A percentile compares a stretch with the other conserved stretches of the same genome.
phyloP scores from a whole-genome alignment of 768 basidiomycete species.

The Phaeotremella fagi region DNA sequence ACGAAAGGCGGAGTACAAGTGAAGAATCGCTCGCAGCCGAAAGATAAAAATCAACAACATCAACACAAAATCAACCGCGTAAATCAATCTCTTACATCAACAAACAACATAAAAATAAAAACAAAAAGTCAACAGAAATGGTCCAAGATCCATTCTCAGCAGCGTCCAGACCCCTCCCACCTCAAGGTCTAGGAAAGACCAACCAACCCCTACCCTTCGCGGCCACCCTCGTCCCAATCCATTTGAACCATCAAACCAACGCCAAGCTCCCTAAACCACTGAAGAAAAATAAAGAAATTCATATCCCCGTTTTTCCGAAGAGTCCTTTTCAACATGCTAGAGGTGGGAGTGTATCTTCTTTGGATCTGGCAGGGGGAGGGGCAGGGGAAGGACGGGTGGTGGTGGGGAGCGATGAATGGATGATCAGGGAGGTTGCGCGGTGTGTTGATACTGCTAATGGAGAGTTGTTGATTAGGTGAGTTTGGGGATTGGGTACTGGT shows the following conservation, averaged over 20 bases:
- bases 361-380: background rate
- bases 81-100: too few species aligned
- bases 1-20: too few species aligned
- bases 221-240: slow-evolving; percentile 12
- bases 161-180: background rate
- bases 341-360: too few species aligned
- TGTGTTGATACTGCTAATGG: slow-evolving; percentile 32
- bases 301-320: too few species aligned
- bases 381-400: background rate
- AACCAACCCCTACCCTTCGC: slow-evolving; percentile 21
- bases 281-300: too few species aligned
- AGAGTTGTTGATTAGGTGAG: slow-evolving; percentile 26
- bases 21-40: background rate
- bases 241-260: slow-evolving; percentile 10
- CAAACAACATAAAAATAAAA: background rate
- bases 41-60: too few species aligned
- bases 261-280: slow-evolving; percentile 15
- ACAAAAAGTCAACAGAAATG: background rate
- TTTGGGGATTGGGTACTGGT: too few species aligned
- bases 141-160: slow-evolving; percentile 34
- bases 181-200: slow-evolving; percentile 22
- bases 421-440: slow-evolving; percentile 27
- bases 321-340: too few species aligned
- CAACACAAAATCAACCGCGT: too few species aligned
- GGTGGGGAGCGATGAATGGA: slow-evolving; percentile 42